Evolutionary conservation across 768 basidiomycete species (phyloP).

Genomic region (Suillus alpinus): DNA sequence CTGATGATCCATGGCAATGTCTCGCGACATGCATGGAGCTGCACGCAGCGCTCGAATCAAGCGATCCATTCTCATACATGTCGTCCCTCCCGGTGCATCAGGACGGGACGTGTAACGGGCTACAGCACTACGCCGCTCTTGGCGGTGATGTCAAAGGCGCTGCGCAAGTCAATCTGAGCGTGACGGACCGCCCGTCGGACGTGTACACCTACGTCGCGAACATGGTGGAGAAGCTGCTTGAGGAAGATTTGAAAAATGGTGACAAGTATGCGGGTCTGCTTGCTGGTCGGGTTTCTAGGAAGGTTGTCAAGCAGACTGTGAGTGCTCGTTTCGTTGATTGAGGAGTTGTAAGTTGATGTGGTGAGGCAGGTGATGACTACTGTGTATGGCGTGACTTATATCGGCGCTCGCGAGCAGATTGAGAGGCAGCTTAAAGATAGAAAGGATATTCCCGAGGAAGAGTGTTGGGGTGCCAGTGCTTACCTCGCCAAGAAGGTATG

Average conservation of each 20-base stretch:
- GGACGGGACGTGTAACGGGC: constrained; percentile 97
- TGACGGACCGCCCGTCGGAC: constrained; percentile 84
- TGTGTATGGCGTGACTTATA: constrained; percentile 94
- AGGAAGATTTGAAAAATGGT: constrained; percentile 51
- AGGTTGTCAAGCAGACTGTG: constrained; percentile 97
- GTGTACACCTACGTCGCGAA: constrained; percentile 91
- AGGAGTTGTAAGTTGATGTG: background rate
- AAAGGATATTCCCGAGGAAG: constrained; percentile 66
- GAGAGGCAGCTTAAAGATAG: constrained; percentile 81
- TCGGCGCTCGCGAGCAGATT: constrained; percentile 94
- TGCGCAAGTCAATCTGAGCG: constrained; percentile 85
- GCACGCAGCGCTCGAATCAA: constrained; percentile 71
- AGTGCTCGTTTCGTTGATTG: constrained; percentile 19
- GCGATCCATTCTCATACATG: constrained; percentile 52
- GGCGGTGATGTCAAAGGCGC: constrained; percentile 91
- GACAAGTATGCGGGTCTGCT: constrained; percentile 57
- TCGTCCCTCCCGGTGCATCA: constrained; percentile 91
- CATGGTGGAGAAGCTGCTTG: constrained; percentile 74
- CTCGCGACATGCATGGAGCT: constrained; percentile 92
- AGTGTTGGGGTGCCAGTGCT: constrained; percentile 68
- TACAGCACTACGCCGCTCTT: constrained; percentile 98
- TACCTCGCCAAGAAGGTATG: constrained; percentile 78
- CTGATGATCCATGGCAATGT: constrained; percentile 98
- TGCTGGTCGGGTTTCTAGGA: constrained; percentile 77
- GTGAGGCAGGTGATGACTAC: constrained; percentile 88